Conservation (phyloP, 768 basidiomycete genomes). For the Cantharellus cinnabarinus region DNA sequence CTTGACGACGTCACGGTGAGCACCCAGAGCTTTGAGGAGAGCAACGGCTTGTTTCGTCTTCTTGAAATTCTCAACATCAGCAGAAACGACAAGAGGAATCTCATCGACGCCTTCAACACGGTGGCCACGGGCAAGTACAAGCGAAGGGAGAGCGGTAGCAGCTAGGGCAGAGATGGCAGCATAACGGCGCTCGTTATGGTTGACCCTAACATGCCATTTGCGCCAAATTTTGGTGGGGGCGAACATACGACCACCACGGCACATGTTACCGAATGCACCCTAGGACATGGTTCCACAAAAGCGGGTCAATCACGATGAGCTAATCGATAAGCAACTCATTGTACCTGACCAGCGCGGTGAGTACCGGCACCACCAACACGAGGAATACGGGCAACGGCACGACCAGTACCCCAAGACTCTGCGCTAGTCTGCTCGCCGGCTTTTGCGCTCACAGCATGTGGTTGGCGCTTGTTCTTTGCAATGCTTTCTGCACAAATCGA, state of each 20-base stretch:
- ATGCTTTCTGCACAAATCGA: constrained; percentile 55
- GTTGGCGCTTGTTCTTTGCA: constrained; percentile 94
- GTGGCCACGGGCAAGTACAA: constrained; percentile 97
- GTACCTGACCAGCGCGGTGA: constrained; percentile 88
- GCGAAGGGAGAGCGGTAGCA: constrained; percentile 90
- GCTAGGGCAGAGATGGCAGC: constrained; percentile 95
- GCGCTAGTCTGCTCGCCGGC: constrained; percentile 98
- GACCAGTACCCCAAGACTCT: constrained; percentile 99
- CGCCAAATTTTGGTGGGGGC: constrained; percentile 99
- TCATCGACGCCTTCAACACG: constrained; percentile 94
- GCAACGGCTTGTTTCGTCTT: constrained; percentile 97
- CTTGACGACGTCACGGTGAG: constrained; percentile 85
- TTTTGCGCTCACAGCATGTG: constrained; percentile 91
- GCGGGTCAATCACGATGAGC: neutral
- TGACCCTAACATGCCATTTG: constrained; percentile 99
- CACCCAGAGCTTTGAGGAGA: constrained; percentile 75
- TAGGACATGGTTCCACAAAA: constrained; percentile 15
- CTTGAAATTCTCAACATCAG: constrained; percentile 61
- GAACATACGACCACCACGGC: constrained; percentile 99
- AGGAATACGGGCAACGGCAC: constrained; percentile 99
- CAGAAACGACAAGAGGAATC: constrained; percentile 79
- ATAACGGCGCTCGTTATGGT: constrained; percentile 97
- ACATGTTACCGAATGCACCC: constrained; percentile 99
- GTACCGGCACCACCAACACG: constrained; percentile 99
- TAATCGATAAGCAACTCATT: constrained; percentile 1